phyloP scores from a whole-genome alignment of 2,329 filamentous ascomycete genomes.

The Ampelomyces quisqualis region DNA sequence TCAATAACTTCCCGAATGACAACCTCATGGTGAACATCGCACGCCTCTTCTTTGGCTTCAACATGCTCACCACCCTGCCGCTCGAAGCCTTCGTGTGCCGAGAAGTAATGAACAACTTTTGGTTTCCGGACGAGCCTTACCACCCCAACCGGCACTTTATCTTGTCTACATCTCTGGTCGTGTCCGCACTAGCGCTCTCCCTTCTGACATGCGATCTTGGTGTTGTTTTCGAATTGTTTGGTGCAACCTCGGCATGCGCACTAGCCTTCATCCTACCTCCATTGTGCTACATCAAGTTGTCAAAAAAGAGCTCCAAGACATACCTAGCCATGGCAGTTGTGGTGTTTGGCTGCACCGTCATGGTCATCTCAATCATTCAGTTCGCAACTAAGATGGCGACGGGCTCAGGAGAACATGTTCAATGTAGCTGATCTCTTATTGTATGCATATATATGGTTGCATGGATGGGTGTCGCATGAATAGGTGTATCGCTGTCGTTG shows the following conservation, averaged over 20 bases:
- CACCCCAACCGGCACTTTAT: conserved; percentile 81
- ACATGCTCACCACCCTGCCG: conserved; percentile 96
- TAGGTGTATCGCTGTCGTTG: conserved; percentile 13
- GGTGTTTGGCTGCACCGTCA: conserved; percentile 75
- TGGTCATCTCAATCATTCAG: conserved; percentile 61
- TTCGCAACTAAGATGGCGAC: conserved; percentile 32
- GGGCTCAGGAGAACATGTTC: conserved; percentile 20
- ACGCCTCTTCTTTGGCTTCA: conserved; percentile 91
- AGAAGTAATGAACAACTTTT: conserved; percentile 92
- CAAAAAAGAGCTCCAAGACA: conserved; percentile 74
- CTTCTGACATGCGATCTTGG: conserved; percentile 91
- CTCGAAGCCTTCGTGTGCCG: conserved; percentile 97
- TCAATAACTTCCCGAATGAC: conserved; percentile 93
- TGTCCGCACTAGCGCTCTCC: conserved; percentile 72
- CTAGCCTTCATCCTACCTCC: conserved; percentile 95
- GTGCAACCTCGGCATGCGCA: conserved; percentile 89
- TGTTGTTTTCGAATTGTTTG: conserved; percentile 92
- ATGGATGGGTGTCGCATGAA: conserved; percentile 30
- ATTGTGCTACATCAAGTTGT: conserved; percentile 91
- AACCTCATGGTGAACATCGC: conserved; percentile 95
- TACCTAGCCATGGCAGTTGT: conserved; percentile 71
- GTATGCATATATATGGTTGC: conserved; percentile 23
- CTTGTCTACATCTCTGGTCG: conserved; percentile 80
- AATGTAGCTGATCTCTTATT: conserved; percentile 26
- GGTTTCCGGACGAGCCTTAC: conserved; percentile 70